A percentile compares a stretch with the other conserved stretches of the same genome.
Evolutionary conservation across 2,329 filamentous ascomycete genomes (phyloP).

Genomic region (Rutstroemia sp.): DNA sequence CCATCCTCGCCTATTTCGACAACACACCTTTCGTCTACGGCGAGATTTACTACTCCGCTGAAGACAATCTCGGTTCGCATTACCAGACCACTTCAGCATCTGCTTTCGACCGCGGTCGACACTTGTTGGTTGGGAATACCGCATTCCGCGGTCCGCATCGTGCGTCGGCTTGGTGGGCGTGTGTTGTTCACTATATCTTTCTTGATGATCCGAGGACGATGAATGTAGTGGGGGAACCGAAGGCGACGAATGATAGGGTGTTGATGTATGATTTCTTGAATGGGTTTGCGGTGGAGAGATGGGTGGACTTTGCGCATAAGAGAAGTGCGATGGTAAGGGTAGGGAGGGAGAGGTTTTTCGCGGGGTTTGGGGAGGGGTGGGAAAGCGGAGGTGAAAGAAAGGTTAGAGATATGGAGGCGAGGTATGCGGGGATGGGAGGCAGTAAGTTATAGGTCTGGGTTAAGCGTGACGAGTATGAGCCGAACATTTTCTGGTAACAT

Average conservation of each 20-base stretch:
- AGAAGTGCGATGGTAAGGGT: not conserved
- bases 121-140: slow-evolving; percentile 51
- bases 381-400: not conserved
- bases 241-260: slow-evolving; percentile 61
- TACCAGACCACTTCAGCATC: slow-evolving; percentile 37
- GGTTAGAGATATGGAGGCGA: too few species aligned
- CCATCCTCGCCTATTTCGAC: slow-evolving; percentile 64
- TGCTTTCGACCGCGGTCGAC: slow-evolving; percentile 51
- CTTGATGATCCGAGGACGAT: slow-evolving; percentile 52
- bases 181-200: slow-evolving; percentile 55
- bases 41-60: slow-evolving; percentile 67
- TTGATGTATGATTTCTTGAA: slow-evolving; percentile 35
- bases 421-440: too few species aligned
- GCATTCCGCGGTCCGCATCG: slow-evolving; percentile 53
- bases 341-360: not conserved
- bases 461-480: too few species aligned
- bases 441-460: too few species aligned
- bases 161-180: slow-evolving; percentile 54
- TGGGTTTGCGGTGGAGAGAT: slow-evolving; percentile 29
- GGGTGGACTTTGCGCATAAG: slow-evolving; percentile 34
- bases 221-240: slow-evolving; percentile 61
- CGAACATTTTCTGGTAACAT: too few species aligned
- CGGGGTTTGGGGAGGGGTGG: not conserved
- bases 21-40: slow-evolving; percentile 69
- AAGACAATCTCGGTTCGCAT: slow-evolving; percentile 53